Base-by-base conservation (phyloP, 331 rosid species). In the Spiraea crenata region DNA sequence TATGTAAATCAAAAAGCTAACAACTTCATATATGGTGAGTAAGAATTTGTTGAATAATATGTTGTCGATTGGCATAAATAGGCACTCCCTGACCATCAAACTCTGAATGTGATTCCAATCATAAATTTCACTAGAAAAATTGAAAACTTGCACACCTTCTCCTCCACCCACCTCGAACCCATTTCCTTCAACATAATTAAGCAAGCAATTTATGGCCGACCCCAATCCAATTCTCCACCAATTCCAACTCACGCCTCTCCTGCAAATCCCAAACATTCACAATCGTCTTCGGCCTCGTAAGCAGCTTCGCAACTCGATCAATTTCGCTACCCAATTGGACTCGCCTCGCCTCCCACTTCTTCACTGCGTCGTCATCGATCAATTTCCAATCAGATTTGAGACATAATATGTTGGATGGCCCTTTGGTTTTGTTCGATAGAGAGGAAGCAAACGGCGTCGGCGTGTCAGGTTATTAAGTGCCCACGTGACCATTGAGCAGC, bases 11-110 rank as follows among this genome's bases (percentile, higher is more conserved):
- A 25, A 25, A 45, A 69, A 63, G 9, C 42, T 41, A 37, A 73
- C 15, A 11, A 40, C 34, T 11, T 64, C 42, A 16, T 63, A 86
- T 97, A 96, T 95, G 96, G 34, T 89, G 96, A 71, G 9, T 14
- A 74, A 69, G 78, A 66, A 95, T 84, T 56, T 78, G 75, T 57
- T 48, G 68, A 63, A 95, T 85, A 77, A 95, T 87, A 4, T 89
- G 88, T 71, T 55, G 84, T 80, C 99, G 70, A 74, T 77, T 85
- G 63, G 96, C 96, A 70, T 91, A 95, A 51, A 95, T 85, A 3
- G 99, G 99, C 91, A 76, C 74, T 95, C 99, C 81, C 98, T 80
- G 58, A 55, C 58, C 35, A 91, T 82, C 59, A 91, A 19, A 34
- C 76, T 52, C 55, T 85, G 86, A 66, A 95, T 51, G 48, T 47